Conservation (phyloP, 371 early-diverging fungal genomes). For the Blakeslea trispora region DNA sequence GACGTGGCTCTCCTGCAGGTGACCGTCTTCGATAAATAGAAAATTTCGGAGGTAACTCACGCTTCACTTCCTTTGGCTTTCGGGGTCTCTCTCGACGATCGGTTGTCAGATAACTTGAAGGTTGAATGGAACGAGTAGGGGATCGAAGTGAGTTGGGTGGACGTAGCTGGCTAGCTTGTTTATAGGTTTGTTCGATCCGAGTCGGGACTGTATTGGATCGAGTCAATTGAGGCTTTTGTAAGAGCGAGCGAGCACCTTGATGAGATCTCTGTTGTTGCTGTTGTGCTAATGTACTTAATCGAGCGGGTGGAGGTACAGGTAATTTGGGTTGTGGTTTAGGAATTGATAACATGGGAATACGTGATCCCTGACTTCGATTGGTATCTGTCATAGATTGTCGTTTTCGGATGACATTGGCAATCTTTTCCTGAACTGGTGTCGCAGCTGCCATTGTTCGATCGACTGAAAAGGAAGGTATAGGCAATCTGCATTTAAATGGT, state of each 20-base stretch:
- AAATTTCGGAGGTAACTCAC: slow-evolving; percentile 25
- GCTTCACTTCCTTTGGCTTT: not conserved
- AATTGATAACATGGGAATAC: slow-evolving; percentile 42
- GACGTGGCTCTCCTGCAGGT: slow-evolving; percentile 40
- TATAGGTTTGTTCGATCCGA: slow-evolving; percentile 3
- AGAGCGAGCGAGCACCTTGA: not conserved
- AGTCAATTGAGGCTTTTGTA: slow-evolving; percentile 14
- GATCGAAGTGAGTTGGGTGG: too few species aligned
- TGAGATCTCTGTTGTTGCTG: slow-evolving; percentile 3
- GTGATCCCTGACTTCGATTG: slow-evolving; percentile 45
- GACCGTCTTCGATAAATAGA: slow-evolving; percentile 37
- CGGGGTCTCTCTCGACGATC: too few species aligned
- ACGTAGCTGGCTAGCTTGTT: too few species aligned
- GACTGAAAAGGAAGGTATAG: slow-evolving; percentile 39
- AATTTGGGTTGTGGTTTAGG: too few species aligned
- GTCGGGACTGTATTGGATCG: slow-evolving; percentile 29
- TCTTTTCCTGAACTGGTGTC: slow-evolving; percentile 36
- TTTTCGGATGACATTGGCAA: slow-evolving; percentile 36
- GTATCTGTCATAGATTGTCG: slow-evolving; percentile 38
- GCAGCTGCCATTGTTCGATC: slow-evolving; percentile 28
- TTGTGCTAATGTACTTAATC: slow-evolving; percentile 4
- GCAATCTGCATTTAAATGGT: slow-evolving; percentile 36
- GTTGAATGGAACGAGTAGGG: too few species aligned
- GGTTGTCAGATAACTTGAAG: too few species aligned
- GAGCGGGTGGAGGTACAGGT: slow-evolving; percentile 3